Evolutionary conservation across 768 basidiomycete species (phyloP).

Genomic region (Mycena galopus): DNA sequence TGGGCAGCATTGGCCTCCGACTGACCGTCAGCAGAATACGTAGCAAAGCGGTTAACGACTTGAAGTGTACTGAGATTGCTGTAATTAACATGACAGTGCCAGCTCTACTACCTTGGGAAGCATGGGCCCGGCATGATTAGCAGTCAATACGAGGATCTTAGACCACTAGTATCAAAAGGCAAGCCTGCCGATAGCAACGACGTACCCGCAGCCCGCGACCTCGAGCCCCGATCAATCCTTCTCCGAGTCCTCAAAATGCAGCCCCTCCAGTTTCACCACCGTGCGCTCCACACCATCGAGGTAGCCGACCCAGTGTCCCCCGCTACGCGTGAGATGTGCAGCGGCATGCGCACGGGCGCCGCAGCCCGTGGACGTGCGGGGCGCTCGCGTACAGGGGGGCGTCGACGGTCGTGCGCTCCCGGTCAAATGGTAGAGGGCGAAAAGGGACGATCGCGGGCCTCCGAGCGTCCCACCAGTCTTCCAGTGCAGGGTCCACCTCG

Average conservation of each 20-base stretch:
- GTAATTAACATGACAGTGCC: too few species aligned
- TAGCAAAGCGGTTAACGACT: too few species aligned
- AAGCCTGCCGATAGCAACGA: too few species aligned
- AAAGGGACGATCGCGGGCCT: background rate
- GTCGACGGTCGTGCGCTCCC: background rate
- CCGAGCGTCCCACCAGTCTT: conserved; percentile 17
- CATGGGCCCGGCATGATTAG: too few species aligned
- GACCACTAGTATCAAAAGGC: too few species aligned
- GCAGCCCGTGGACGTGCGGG: conserved; percentile 8
- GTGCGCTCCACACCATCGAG: conserved; percentile 1
- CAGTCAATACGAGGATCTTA: too few species aligned
- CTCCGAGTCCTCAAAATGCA: conserved; percentile 10
- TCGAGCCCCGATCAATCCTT: conserved; percentile 1
- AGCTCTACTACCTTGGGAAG: too few species aligned
- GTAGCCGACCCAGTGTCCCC: conserved; percentile 13
- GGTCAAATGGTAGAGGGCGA: background rate
- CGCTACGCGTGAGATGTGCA: conserved; percentile 1
- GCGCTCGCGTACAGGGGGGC: background rate
- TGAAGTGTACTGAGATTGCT: too few species aligned
- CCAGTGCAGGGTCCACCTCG: background rate
- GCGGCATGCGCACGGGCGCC: background rate
- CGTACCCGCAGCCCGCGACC: conserved; percentile 10
- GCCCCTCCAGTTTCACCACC: conserved; percentile 7
- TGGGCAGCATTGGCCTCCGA: too few species aligned
- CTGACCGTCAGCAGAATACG: too few species aligned